phyloP scores from a whole-genome alignment of 1,284 basidiomycete genomes.

The Tilletia indica region DNA sequence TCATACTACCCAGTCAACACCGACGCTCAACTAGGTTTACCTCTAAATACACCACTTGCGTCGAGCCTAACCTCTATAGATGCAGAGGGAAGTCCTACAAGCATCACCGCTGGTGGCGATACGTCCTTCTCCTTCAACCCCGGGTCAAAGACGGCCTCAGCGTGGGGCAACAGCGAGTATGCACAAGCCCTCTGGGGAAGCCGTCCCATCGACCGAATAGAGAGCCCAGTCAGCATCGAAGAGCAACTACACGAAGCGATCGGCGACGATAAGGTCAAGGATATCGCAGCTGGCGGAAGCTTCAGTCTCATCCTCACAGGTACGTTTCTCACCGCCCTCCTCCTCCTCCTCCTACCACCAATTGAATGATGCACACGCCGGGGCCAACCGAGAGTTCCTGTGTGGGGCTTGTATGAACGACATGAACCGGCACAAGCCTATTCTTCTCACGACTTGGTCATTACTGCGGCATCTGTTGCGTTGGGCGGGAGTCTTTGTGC shows the following conservation, averaged over 20 bases:
- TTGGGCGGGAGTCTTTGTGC: background rate
- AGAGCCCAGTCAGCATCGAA: background rate
- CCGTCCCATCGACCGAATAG: slow-evolving; percentile 4
- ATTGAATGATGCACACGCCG: slow-evolving; percentile 9
- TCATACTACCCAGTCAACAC: background rate
- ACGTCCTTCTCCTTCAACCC: slow-evolving; percentile 18
- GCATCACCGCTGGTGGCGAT: slow-evolving; percentile 20
- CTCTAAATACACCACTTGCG: background rate
- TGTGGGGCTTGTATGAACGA: slow-evolving; percentile 3
- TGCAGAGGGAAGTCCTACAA: background rate
- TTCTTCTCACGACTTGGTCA: background rate
- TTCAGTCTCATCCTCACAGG: slow-evolving; percentile 17
- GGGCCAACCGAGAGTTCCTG: slow-evolving; percentile 17
- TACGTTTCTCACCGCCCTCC: background rate
- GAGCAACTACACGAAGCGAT: background rate
- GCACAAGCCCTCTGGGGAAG: slow-evolving; percentile 6
- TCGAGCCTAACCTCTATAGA: background rate
- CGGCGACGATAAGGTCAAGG: slow-evolving; percentile 4
- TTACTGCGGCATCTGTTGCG: slow-evolving; percentile 3
- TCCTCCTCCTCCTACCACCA: no score
- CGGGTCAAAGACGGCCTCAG: background rate
- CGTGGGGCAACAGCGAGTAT: slow-evolving; percentile 23
- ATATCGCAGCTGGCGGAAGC: slow-evolving; percentile 19
- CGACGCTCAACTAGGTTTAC: slow-evolving; percentile 9
- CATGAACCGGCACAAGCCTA: slow-evolving; percentile 7